A percentile compares a stretch with the other conserved stretches of the same genome.
These are phyloP conservation scores for Penicillium waksmanii DNA, from an alignment of 495 filamentous ascomycete species.

Conservation along the genomic window DNA sequence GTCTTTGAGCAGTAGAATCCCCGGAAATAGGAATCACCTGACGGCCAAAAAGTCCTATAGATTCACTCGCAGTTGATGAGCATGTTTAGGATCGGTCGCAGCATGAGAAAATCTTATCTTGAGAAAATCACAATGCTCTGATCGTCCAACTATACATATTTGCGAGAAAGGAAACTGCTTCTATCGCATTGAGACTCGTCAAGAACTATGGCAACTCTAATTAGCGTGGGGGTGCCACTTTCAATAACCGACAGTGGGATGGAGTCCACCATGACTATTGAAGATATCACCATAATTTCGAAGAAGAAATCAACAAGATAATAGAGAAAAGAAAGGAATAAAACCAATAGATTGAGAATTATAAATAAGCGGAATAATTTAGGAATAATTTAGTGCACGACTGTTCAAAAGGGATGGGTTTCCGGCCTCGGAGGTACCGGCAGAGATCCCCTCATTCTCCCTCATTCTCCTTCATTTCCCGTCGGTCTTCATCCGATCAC, in stretches of 20 bases:
- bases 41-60: no score
- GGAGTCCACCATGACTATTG: background rate
- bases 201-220: background rate
- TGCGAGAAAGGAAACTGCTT: no score
- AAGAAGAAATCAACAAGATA: background rate
- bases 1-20: no score
- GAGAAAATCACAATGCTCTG: no score
- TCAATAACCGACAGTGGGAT: background rate
- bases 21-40: no score
- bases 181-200: no score
- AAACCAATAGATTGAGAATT: background rate
- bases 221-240: conserved; percentile 8
- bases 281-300: background rate
- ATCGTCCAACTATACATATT: no score
- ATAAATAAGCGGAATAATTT: background rate
- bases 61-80: no score
- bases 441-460: background rate
- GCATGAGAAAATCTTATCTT: no score
- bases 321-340: background rate
- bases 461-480: background rate
- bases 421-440: background rate
- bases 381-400: background rate
- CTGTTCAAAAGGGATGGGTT: background rate
- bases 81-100: no score
- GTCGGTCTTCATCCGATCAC: conserved; percentile 3